Percentiles rank a stretch among this genome's conserved stretches.
These are phyloP conservation scores for Erodium maritimum DNA, from an alignment of 345 rosid genomes.

Conservation along the genomic window DNA sequence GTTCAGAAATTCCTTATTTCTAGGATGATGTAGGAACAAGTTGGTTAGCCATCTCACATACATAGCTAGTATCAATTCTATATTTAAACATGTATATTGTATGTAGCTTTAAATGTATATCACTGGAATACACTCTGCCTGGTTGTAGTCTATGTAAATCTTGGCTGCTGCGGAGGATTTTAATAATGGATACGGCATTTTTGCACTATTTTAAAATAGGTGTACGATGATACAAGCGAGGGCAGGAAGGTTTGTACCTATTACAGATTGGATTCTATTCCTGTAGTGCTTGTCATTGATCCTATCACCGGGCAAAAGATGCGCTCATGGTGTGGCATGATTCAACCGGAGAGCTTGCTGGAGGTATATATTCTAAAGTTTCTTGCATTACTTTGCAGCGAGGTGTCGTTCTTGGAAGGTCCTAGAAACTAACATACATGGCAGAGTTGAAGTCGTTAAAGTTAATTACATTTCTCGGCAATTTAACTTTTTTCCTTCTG, in stretches of 20 bases:
- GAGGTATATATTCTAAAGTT: constrained; percentile 32
- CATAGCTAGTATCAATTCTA: too few relatives aligned
- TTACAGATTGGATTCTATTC: constrained; percentile 71
- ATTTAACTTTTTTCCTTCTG: constrained; percentile 7
- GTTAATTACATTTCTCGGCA: neutral
- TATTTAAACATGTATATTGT: too few relatives aligned
- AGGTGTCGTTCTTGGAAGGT: constrained; percentile 1
- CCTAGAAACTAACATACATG: too few relatives aligned
- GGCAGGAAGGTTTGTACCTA: constrained; percentile 90
- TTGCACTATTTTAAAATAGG: constrained; percentile 21
- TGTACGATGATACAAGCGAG: constrained; percentile 79
- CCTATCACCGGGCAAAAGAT: constrained; percentile 95
- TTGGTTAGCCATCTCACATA: too few relatives aligned
- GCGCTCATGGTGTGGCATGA: constrained; percentile 86
- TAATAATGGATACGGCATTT: too few relatives aligned
- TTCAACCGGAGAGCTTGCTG: constrained; percentile 76
- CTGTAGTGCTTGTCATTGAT: constrained; percentile 84
- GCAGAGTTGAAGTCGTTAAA: too few relatives aligned
- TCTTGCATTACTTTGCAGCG: neutral
- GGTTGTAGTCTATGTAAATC: too few relatives aligned
- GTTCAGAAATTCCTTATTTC: too few relatives aligned
- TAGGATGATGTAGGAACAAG: too few relatives aligned
- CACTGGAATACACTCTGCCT: too few relatives aligned
- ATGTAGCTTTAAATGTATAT: too few relatives aligned
- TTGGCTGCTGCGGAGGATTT: too few relatives aligned